Evolutionary conservation across 176 grass and related monocot genomes (phyloP), one percentile per base, ranked within the genome.

Genomic region (Luzula sylvatica): DNA sequence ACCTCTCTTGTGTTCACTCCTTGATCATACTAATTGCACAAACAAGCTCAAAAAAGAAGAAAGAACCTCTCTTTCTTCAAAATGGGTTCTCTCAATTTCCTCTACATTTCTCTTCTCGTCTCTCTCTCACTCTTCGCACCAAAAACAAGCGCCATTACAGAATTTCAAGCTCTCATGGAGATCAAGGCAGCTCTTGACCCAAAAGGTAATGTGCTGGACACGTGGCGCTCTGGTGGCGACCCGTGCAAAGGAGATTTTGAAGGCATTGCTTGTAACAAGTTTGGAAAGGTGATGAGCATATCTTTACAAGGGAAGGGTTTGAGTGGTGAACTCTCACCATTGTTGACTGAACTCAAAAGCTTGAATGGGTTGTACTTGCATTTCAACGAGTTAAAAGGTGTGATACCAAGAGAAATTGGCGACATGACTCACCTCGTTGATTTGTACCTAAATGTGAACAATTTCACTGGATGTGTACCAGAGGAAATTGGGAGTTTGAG

Each of bases 171-270:
- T 21, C 81, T 96, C 7, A 77, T 96, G 90, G 84, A 68, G 44
- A 49, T 96, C 0, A 89, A 86, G 68, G 72, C 65, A 9, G 60
- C 77, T 20, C 59, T 96, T 26, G 84, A 96, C 65, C 84, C 81
- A 1, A 3, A 46, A 45, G 71, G 63, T 11, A 48, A 55, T 1
- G 28, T 56, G 52, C 74, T 96, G 3, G 48, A 49, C 21, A 79
- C 83, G 25, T 96, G 84, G 90, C 60, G 50, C 2, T 38, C 38
- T 44, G 74, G 59, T 7, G 77, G 74, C 3, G 71, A 89, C 63
- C 73, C 73, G n/a, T 96, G 90, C 79, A 65, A 78, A 38, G 75
- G 65, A 22, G 66, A 82, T 56, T 96, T 96, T 77, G 90, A 82
- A 48, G 90, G 90, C 57, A 74, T 96, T 1, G 5, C 71, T 15